Evolutionary conservation across 2,329 filamentous ascomycete species (phyloP), one percentile per base, ranked within the genome.

Genomic region (Knufia fluminis): DNA sequence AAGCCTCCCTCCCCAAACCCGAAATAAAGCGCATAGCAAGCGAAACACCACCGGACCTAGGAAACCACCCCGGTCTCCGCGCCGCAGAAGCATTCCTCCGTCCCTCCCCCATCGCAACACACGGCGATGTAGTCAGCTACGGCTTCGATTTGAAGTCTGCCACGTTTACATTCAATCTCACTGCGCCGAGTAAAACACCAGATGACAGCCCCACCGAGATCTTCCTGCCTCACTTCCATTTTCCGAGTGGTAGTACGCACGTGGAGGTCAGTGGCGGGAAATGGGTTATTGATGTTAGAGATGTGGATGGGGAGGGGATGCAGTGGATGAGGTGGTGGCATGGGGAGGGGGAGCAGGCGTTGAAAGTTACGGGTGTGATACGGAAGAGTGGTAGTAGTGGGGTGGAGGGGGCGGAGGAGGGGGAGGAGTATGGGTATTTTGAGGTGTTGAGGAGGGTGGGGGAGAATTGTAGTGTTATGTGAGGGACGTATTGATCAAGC

Each of bases 291-390:
- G 81, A 80, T 57, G 77, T 73, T 3, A 82, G 89, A 52, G 84
- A 89, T 49, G 76, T 80, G 7, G 79, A 85, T 54, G 80, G 79
- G 0, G 80, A 79, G 3, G 71, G 80, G 57, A 72, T 88, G 52
- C 91, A 96, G 69, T 78, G 78, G 55, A 69, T 98, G 55, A 80
- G 79, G 59, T 98, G 92, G 92, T 96, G 91, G 90, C 90, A 98
- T 68, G 80, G 79, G 1, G 83, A 84, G 49, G 92, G 91, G 1
- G 80, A 89, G 57, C 91, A 97, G 68, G 81, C 71, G 42, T 74
- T 98, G 48, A 85, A 77, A 54, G 75, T 96, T 7, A 82, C 77
- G 17, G 92, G 92, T 0, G 69, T 86, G 17, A 80, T 85, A 59
- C 77, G 83, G 59, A 82, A 75, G 58, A 64, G 61, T 3, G 64